Evolutionary conservation across 2,329 filamentous ascomycete species (phyloP), one percentile per base, ranked within the genome.

Genomic region (Colletotrichum endophyticum): DNA sequence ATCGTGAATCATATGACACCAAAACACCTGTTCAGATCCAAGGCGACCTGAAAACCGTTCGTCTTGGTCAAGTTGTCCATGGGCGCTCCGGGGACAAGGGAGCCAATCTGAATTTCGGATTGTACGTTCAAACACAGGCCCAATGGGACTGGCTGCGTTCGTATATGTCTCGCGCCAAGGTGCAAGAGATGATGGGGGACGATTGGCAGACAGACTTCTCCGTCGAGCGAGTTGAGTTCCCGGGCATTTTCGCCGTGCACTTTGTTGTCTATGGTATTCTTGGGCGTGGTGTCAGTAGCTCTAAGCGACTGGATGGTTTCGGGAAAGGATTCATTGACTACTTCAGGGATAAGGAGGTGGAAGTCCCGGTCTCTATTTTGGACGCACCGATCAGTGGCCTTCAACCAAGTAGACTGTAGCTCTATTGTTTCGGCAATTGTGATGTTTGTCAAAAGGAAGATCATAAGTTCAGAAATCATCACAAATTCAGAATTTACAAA

Each of bases 141-240:
- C 28, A 72, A 28, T 72, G 70, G 70, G 30, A 66, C 32, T 72
- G 70, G 70, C 49, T 72, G 16, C 32, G 70, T 7, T 39, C 61
- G 44, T 28, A 66, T 0, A 25, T 66, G 44, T 57, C 30, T 19
- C 56, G 39, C 9, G 32, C 19, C 19, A 62, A 32, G 19, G 28
- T 62, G 5, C 28, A 62, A 32, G 19, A 62, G 9, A 28, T 62
- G 28, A 7, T 62, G 28, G 59, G 59, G 30, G 28, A 22, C 5
- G 59, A 62, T 13, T 62, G 27, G 59, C 28, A 13, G 11, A 1
- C 8, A n/a, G 59, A n/a, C 19, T 62, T 62, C 19, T 62, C 59
- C 28, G n/a, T 62, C 2, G 59, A 62, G 30, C 28, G 59, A 1
- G 59, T 62, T 32, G 59, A 22, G 59, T 62, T 62, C 13, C 59